Base-by-base conservation (phyloP, 768 basidiomycete genomes). In the Daedalea quercina region DNA sequence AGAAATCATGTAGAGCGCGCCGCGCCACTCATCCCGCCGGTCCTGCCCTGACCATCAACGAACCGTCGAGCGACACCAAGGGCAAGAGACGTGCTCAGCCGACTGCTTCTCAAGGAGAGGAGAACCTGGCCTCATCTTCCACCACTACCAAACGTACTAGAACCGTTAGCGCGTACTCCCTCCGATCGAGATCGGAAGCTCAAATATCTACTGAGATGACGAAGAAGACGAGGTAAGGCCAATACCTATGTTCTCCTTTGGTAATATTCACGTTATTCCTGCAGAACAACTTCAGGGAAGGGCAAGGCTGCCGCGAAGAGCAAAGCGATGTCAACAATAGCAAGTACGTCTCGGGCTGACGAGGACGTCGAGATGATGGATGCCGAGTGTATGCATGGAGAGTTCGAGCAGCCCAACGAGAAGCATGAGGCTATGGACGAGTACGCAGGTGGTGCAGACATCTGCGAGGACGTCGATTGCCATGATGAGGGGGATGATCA, bases 11-110 rank as follows among this genome's bases (percentile, higher is more conserved):
- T 63, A 90, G 86, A 68, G 72, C 78, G 61, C 81, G 84, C 63
- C 80, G 82, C 64, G 74, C 77, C 55, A 77, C 79, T 46, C 70
- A 72, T 43, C 70, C 71, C 63, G 56, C 67, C 63, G 61, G 73
- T 62, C 46, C 73, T 58, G 65, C 77, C 60, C 68, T 70, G 72
- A 79, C 70, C 53, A 91, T 90, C 70, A 84, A 83, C 82, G 90
- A 92, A 76, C 80, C 85, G 46, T 60, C 72, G 2, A 77, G 77
- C 64, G 89, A 91, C 71, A 69, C 70, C 59, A 94, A 94, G 71
- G 94, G 92, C 54, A 96, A 96, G 82, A 95, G 94, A 73, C 87
- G 90, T 62, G 92, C 90, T 28, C 85, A 86, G 45, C 87, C 91
- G 70, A 69, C 73, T 31, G 70, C 70, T 59, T 81, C 81, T 42